Conservation (phyloP, 805 yeast species). For the Hanseniaspora clermontiae region DNA sequence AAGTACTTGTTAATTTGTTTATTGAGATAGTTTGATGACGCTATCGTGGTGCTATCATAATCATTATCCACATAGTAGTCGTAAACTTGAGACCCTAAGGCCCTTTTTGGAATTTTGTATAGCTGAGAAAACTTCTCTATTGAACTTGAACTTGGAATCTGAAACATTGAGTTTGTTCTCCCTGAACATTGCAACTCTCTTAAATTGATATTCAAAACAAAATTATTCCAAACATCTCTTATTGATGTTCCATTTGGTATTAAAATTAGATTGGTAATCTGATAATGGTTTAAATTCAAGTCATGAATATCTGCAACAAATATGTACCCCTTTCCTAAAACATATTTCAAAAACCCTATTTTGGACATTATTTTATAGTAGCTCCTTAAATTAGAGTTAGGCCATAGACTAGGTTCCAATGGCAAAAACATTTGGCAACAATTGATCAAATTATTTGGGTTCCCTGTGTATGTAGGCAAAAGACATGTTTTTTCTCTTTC, state of each 20-base stretch:
- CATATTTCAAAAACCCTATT: slow-evolving; percentile 36
- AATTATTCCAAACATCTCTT: slow-evolving; percentile 40
- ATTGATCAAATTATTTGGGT: slow-evolving; percentile 45
- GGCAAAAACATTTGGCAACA: slow-evolving; percentile 50
- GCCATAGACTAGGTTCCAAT: slow-evolving; percentile 26
- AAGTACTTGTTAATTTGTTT: slow-evolving; percentile 14
- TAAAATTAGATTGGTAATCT: slow-evolving; percentile 52
- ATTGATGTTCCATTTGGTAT: slow-evolving; percentile 40
- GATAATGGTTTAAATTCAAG: slow-evolving; percentile 42
- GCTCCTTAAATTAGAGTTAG: slow-evolving; percentile 33
- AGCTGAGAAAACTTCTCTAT: slow-evolving; percentile 70
- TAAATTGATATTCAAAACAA: slow-evolving; percentile 63
- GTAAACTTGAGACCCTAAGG: slow-evolving; percentile 21
- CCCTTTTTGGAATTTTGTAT: slow-evolving; percentile 42
- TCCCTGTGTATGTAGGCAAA: slow-evolving; percentile 79
- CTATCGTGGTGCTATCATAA: neutral
- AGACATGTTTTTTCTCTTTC: slow-evolving; percentile 54
- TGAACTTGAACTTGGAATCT: slow-evolving; percentile 62
- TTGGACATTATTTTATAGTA: slow-evolving; percentile 54
- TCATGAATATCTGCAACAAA: slow-evolving; percentile 73
- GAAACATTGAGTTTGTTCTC: slow-evolving; percentile 59
- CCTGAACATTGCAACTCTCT: slow-evolving; percentile 74
- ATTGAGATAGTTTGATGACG: neutral
- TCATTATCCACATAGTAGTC: slow-evolving; percentile 8
- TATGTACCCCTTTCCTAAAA: slow-evolving; percentile 45